Base-by-base conservation (phyloP, 2,329 filamentous ascomycete species). In the Diaporthe sp. region DNA sequence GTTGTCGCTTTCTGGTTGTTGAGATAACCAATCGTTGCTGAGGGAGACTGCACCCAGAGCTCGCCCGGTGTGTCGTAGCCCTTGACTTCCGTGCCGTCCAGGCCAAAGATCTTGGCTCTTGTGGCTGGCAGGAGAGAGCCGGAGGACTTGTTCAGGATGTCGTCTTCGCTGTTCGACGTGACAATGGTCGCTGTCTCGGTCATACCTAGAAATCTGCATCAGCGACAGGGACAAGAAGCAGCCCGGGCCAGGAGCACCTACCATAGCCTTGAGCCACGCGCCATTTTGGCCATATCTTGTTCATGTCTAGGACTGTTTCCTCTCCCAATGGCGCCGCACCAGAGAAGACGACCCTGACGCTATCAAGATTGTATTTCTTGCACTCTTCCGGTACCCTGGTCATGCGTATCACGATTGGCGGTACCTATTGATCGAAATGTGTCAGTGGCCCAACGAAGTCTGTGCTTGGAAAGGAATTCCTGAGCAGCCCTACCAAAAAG, bases 1-100 rank as follows among this genome's bases (percentile, higher is more conserved):
- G 90, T 88, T 28, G 92, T 97, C 4, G 96, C 95, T 80, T 94
- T 93, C 60, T 94, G 92, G 81, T 98, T 98, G 85, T 97, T 94
- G 72, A 98, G 86, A 79, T 98, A 98, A 1, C 96, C 96, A 0
- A 98, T 84, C 0, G 94, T 92, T 1, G 97, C 90, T 1, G 92
- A 92, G 0, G 95, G 95, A 0, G 91, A 91, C 82, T 95, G 94
- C 31, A 98, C 90, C 25, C 94, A 88, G 19, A 98, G 89, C 83
- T 98, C 96, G 49, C 96, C 96, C 0, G 93, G 94, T 61, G 92
- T 90, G 77, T 96, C 86, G 78, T 85, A 82, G 31, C 81, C 89
- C 0, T 90, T 93, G 73, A 97, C 88, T 81, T 97, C 94, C 8
- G 87, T 86, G 1, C 94, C 94, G 76, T 96, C 93, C 1, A 87